Percentiles rank a stretch among this genome's conserved stretches.
Conservation (phyloP, 2,329 filamentous ascomycete species). For the Ceratocystis harringtonii region DNA sequence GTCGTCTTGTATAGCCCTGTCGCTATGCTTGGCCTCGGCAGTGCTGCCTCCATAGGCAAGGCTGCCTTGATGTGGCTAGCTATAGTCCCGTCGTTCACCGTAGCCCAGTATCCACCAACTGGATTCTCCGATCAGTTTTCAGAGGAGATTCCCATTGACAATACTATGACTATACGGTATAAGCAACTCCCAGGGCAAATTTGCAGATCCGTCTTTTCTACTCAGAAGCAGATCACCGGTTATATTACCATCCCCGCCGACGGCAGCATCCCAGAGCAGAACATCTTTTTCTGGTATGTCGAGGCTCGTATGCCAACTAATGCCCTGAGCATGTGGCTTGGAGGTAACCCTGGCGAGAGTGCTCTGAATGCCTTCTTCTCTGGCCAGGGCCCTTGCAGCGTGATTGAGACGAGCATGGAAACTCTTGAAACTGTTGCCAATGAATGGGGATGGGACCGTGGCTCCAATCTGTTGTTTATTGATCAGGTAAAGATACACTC, state of each 20-base stretch:
- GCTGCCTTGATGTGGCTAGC: not conserved
- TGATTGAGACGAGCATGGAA: conserved; percentile 28
- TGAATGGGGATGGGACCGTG: conserved; percentile 51
- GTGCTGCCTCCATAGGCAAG: not conserved
- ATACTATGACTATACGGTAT: not conserved
- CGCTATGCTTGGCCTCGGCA: not conserved
- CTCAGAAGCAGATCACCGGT: conserved; percentile 55
- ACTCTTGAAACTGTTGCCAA: conserved; percentile 40
- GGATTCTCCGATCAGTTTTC: not conserved
- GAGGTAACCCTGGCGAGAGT: conserved; percentile 50
- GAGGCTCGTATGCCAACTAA: conserved; percentile 26
- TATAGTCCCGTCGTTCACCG: not conserved
- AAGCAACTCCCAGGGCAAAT: conserved; percentile 23
- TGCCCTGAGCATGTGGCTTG: conserved; percentile 41
- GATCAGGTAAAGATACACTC: conserved; percentile 30
- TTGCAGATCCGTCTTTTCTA: conserved; percentile 48
- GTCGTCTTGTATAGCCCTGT: not conserved
- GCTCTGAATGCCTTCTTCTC: conserved; percentile 50
- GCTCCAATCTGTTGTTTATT: conserved; percentile 41
- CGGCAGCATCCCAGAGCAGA: conserved; percentile 20
- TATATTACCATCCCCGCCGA: conserved; percentile 46
- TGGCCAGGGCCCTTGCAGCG: conserved; percentile 41
- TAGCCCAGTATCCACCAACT: not conserved
- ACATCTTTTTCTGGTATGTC: conserved; percentile 38
- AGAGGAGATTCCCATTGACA: not conserved